These are phyloP conservation scores for Tilletiaria anomala DNA, from an alignment of 1,284 basidiomycete species.

Conservation along the genomic window DNA sequence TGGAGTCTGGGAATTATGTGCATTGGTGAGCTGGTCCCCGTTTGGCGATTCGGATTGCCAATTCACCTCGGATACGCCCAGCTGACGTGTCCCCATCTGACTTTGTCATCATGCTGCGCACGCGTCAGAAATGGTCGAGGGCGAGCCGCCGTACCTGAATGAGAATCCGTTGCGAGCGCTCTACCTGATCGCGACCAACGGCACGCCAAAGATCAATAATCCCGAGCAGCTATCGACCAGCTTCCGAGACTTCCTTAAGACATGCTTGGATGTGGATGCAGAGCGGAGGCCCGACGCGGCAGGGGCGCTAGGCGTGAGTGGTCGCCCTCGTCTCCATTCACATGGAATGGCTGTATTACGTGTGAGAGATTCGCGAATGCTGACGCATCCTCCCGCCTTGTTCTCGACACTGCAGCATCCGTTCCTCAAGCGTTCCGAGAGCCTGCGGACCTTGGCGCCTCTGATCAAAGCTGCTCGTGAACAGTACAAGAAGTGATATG, in stretches of 20 bases:
- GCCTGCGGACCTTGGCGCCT: slow-evolving; percentile 68
- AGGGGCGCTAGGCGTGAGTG: slow-evolving; percentile 57
- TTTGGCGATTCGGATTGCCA: neutral
- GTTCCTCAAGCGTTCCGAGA: slow-evolving; percentile 68
- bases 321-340: neutral
- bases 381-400: neutral
- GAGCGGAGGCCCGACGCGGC: slow-evolving; percentile 81
- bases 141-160: slow-evolving; percentile 92
- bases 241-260: slow-evolving; percentile 81
- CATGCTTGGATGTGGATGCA: slow-evolving; percentile 84
- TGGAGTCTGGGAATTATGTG: slow-evolving; percentile 99
- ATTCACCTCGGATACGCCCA: neutral
- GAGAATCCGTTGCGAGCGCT: slow-evolving; percentile 90
- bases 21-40: slow-evolving; percentile 53
- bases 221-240: slow-evolving; percentile 71
- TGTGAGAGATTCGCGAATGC: neutral
- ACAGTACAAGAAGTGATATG: slow-evolving; percentile 8
- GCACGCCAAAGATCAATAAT: slow-evolving; percentile 91
- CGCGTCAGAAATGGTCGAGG: slow-evolving; percentile 85
- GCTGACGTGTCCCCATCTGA: neutral
- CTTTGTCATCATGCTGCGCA: neutral
- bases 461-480: slow-evolving; percentile 87
- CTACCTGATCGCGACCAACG: slow-evolving; percentile 93
- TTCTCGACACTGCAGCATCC: slow-evolving; percentile 49
- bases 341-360: neutral